Percentiles rank a stretch among this genome's conserved stretches.
These are phyloP conservation scores for Micromonas pusilla DNA, from an alignment of 139 green algal species.

Conservation along the genomic window DNA sequence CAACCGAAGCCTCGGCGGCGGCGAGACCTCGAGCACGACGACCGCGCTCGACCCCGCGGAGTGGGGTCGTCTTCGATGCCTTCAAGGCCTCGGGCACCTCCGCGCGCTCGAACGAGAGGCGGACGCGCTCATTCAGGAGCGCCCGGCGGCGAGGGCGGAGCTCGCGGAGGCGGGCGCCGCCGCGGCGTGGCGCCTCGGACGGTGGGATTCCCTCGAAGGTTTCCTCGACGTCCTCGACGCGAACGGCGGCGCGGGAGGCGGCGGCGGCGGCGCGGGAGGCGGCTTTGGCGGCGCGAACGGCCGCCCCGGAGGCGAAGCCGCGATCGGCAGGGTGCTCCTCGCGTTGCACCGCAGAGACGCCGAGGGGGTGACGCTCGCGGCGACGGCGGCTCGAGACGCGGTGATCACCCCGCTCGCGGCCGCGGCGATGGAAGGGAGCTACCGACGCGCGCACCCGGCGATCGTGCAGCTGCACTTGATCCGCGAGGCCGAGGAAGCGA, in stretches of 20 bases:
- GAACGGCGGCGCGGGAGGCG: not conserved
- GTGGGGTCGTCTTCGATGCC: constrained; percentile 14
- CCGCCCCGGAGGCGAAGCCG: constrained; percentile 33
- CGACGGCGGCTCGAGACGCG: constrained; percentile 36
- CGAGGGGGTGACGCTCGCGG: constrained; percentile 18
- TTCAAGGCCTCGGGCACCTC: constrained; percentile 21
- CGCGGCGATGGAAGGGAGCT: constrained; percentile 72
- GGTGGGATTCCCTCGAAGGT: constrained; percentile 64
- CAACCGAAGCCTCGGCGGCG: too few relatives aligned
- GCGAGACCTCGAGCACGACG: not conserved
- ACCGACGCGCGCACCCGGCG: constrained; percentile 76
- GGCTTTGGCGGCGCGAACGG: constrained; percentile 9
- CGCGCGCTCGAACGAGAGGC: constrained; percentile 2
- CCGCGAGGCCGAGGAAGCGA: constrained; percentile 46
- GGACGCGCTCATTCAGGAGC: not conserved
- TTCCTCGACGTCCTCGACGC: constrained; percentile 42
- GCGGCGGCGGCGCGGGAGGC: not conserved
- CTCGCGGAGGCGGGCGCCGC: constrained; percentile 62
- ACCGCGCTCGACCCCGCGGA: not conserved
- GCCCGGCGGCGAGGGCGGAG: constrained; percentile 32
- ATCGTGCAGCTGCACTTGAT: constrained; percentile 82
- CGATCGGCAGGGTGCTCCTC: constrained; percentile 53
- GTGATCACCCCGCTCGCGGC: constrained; percentile 67
- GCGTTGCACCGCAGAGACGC: constrained; percentile 42
- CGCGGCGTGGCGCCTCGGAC: constrained; percentile 78